These are phyloP conservation scores for Ascochyta lentis DNA, from an alignment of 2,329 filamentous ascomycete species.

Conservation along the genomic window DNA sequence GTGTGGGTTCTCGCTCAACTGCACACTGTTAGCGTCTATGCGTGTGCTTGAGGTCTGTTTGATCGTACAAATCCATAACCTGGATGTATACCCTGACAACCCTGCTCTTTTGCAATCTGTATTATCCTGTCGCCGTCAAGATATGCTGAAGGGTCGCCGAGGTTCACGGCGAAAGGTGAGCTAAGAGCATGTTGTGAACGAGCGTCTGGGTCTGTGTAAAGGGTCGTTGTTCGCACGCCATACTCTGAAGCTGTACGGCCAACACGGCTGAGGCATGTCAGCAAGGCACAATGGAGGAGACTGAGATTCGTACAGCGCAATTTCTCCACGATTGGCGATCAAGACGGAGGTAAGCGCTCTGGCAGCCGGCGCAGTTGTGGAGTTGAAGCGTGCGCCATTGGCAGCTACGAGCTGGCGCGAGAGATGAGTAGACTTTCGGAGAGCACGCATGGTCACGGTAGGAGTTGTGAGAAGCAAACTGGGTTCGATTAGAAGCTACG, in stretches of 20 bases:
- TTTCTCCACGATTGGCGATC: slow-evolving; percentile 97
- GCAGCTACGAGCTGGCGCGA: slow-evolving; percentile 44
- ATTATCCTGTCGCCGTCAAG: slow-evolving; percentile 95
- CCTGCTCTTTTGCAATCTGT: slow-evolving; percentile 80
- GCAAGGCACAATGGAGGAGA: neutral
- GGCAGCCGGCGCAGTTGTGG: slow-evolving; percentile 32
- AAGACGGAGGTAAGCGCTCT: slow-evolving; percentile 75
- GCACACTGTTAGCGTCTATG: slow-evolving; percentile 18
- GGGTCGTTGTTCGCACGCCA: slow-evolving; percentile 89
- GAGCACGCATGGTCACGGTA: slow-evolving; percentile 44
- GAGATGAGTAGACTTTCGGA: slow-evolving; percentile 41
- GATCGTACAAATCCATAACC: slow-evolving; percentile 80
- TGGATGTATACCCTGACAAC: slow-evolving; percentile 90
- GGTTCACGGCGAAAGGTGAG: slow-evolving; percentile 81
- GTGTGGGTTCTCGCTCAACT: slow-evolving; percentile 85
- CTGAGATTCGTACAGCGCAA: slow-evolving; percentile 69
- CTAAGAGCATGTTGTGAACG: slow-evolving; percentile 85
- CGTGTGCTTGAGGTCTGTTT: neutral
- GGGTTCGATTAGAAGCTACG: slow-evolving; percentile 23
- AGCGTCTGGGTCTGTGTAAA: slow-evolving; percentile 93
- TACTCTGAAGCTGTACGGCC: slow-evolving; percentile 85
- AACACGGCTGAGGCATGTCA: slow-evolving; percentile 65
- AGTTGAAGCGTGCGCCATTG: slow-evolving; percentile 42
- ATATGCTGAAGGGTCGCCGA: slow-evolving; percentile 85
- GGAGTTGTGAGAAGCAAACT: slow-evolving; percentile 14